Conservation (phyloP, 257 asterid genomes). For the Solanum infundibuliforme region DNA sequence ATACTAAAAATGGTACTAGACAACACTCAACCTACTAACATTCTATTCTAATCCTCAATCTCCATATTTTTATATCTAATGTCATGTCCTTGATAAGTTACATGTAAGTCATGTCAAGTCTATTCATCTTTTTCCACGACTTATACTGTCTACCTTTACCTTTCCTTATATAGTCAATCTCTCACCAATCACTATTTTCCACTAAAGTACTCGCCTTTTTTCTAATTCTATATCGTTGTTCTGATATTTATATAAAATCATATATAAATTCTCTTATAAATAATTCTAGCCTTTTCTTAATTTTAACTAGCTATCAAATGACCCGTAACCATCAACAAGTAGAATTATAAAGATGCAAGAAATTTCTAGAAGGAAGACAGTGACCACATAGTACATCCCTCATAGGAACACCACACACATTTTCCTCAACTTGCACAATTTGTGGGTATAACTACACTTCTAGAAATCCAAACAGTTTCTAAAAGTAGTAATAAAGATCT, state of each 20-base stretch:
- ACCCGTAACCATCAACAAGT: neutral
- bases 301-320: too few species aligned
- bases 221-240: accelerated
- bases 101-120: neutral
- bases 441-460: constrained; percentile 2
- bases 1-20: neutral
- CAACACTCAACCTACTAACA: neutral
- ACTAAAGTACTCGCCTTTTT: neutral
- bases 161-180: neutral
- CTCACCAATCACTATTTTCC: too few species aligned
- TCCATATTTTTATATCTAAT: neutral
- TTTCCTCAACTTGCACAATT: neutral
- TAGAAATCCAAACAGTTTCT: neutral
- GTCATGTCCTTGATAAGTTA: neutral
- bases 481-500: neutral
- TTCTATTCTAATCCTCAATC: neutral
- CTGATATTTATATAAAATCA: too few species aligned
- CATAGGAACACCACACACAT: neutral
- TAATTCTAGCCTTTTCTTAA: too few species aligned
- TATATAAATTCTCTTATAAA: neutral
- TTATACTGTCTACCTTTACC: neutral
- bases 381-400: constrained; percentile 1
- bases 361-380: neutral
- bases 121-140: too few species aligned
- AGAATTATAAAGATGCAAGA: neutral